These are phyloP conservation scores for Anthostomella pinea DNA, from an alignment of 2,329 filamentous ascomycete genomes.

Conservation along the genomic window DNA sequence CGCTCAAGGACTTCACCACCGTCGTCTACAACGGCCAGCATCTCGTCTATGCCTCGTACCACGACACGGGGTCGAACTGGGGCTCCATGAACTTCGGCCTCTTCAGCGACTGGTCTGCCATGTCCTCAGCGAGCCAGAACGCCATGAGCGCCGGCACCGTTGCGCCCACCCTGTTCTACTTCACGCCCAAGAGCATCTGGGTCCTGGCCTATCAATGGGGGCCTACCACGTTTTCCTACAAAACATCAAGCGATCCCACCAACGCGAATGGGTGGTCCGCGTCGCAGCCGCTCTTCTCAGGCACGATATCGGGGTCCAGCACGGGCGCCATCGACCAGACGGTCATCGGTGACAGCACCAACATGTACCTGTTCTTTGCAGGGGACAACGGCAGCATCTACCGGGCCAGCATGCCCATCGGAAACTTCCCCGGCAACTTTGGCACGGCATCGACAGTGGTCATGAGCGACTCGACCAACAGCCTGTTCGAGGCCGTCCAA, in stretches of 20 bases:
- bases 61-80: slow-evolving; percentile 42
- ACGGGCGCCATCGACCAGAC: slow-evolving; percentile 62
- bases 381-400: slow-evolving; percentile 68
- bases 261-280: slow-evolving; percentile 56
- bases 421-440: slow-evolving; percentile 60
- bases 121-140: slow-evolving; percentile 52
- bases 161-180: slow-evolving; percentile 63
- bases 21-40: slow-evolving; percentile 55
- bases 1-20: slow-evolving; percentile 62
- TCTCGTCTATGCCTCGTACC: slow-evolving; percentile 57
- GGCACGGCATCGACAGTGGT: slow-evolving; percentile 48
- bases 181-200: slow-evolving; percentile 59
- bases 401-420: slow-evolving; percentile 59
- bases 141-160: slow-evolving; percentile 45
- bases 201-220: slow-evolving; percentile 67
- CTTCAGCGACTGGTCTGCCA: slow-evolving; percentile 51
- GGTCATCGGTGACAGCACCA: slow-evolving; percentile 56
- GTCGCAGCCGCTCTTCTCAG: slow-evolving; percentile 53
- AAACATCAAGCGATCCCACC: slow-evolving; percentile 55
- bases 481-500: slow-evolving; percentile 65
- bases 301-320: slow-evolving; percentile 46
- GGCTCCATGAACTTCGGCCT: slow-evolving; percentile 58
- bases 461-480: slow-evolving; percentile 50
- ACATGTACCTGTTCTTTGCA: slow-evolving; percentile 67
- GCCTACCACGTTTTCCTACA: slow-evolving; percentile 56